Percentiles rank a stretch among this genome's conserved stretches.
Evolutionary conservation across 192 early-diverging fungal genomes (phyloP).

Genomic region (Geranomyces variabilis): DNA sequence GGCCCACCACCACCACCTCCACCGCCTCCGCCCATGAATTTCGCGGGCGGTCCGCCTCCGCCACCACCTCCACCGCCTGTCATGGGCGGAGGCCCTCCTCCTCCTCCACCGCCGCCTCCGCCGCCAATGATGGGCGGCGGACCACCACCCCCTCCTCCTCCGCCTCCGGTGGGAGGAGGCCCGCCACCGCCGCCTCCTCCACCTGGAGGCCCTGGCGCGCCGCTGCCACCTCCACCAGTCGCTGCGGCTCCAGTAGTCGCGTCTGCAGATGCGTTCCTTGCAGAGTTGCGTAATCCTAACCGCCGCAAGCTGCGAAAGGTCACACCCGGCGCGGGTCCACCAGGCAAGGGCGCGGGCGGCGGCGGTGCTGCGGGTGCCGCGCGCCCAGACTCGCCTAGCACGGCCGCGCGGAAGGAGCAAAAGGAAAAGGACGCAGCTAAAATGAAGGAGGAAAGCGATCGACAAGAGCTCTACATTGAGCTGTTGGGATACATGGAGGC

Average conservation of each 20-base stretch:
- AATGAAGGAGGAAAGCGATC: slow-evolving; percentile 31
- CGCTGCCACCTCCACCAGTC: slow-evolving; percentile 19
- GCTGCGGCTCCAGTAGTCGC: slow-evolving; percentile 26
- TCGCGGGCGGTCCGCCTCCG: slow-evolving; percentile 14
- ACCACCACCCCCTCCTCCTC: slow-evolving; percentile 42
- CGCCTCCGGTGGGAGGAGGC: slow-evolving; percentile 30
- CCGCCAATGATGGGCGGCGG: slow-evolving; percentile 38
- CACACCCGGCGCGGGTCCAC: slow-evolving; percentile 3
- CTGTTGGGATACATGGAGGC: slow-evolving; percentile 61
- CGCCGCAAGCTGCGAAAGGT: slow-evolving; percentile 42
- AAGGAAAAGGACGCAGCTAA: slow-evolving; percentile 19
- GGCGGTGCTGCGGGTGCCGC: slow-evolving; percentile 17
- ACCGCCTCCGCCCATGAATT: slow-evolving; percentile 31
- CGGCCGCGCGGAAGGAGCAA: slow-evolving; percentile 17
- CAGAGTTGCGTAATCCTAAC: slow-evolving; percentile 43
- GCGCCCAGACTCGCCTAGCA: slow-evolving; percentile 22
- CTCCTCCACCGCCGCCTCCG: slow-evolving; percentile 44
- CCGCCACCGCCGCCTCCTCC: slow-evolving; percentile 48
- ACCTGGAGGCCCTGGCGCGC: slow-evolving; percentile 19
- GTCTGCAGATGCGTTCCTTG: slow-evolving; percentile 33
- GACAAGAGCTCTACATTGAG: slow-evolving; percentile 53
- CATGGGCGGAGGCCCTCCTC: slow-evolving; percentile 20
- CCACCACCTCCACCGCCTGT: slow-evolving; percentile 44
- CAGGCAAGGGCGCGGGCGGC: slow-evolving; percentile 5
- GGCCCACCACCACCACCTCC: slow-evolving; percentile 39